These are phyloP conservation scores for Chamaenerion angustifolium DNA, from an alignment of 345 rosid species.

Conservation along the genomic window DNA sequence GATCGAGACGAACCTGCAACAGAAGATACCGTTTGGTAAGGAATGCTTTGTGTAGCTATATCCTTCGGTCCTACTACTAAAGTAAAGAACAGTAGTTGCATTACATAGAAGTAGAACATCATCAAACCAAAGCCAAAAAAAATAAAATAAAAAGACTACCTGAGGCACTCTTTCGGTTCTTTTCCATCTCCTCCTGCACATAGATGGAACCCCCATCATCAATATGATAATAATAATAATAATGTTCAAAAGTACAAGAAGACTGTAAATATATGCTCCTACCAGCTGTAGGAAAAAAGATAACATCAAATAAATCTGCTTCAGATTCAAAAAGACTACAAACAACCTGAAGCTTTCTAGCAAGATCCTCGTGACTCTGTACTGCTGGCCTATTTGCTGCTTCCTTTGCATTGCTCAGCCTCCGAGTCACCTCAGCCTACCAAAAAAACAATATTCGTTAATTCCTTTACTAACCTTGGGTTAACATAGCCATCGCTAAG, in stretches of 20 bases:
- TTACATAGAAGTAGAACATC: too few species aligned
- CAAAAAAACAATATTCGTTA: neutral
- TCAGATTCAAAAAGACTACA: neutral
- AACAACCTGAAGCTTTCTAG: constrained; percentile 82
- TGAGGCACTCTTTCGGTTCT: constrained; percentile 52
- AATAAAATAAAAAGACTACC: constrained; percentile 39
- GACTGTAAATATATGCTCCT: too few species aligned
- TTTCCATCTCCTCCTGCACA: constrained; percentile 97
- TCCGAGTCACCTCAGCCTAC: constrained; percentile 92
- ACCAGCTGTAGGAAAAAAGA: neutral
- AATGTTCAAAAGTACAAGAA: too few species aligned
- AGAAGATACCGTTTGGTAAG: too few species aligned
- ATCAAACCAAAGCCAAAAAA: neutral
- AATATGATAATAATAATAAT: neutral
- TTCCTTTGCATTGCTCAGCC: constrained; percentile 81
- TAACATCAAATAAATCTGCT: neutral
- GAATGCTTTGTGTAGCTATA: too few species aligned
- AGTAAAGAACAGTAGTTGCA: neutral
- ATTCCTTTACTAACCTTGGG: too few species aligned
- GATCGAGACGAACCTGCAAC: constrained; percentile 19
- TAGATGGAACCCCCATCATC: neutral
- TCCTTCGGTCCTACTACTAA: too few species aligned
- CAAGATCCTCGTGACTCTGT: constrained; percentile 92
- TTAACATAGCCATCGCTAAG: too few species aligned
- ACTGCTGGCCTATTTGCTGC: constrained; percentile 54